Conservation (phyloP, 23 red algal species). For the Gracilariopsis chorda region DNA sequence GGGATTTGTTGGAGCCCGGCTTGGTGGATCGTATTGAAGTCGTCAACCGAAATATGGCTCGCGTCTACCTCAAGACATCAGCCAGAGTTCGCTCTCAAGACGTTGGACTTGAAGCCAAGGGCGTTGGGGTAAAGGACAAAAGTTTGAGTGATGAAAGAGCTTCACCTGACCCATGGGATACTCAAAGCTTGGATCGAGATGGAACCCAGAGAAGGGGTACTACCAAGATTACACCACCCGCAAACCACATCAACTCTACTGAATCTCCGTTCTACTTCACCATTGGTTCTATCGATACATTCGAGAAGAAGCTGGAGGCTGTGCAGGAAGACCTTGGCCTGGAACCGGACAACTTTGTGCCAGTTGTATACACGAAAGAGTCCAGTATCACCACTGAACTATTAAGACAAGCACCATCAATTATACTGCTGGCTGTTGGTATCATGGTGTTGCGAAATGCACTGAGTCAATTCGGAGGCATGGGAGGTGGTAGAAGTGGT, state of each 20-base stretch:
- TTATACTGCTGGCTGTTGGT: conserved; percentile 79
- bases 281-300: conserved; percentile 86
- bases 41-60: conserved; percentile 75
- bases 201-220: neutral
- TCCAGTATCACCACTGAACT: conserved; percentile 68
- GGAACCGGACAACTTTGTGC: conserved; percentile 83
- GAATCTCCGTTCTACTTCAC: conserved; percentile 66
- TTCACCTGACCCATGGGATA: neutral
- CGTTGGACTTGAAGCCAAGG: neutral
- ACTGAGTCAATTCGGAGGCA: conserved; percentile 54
- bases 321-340: conserved; percentile 90
- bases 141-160: neutral
- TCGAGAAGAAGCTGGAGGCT: conserved; percentile 89
- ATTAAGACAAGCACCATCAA: conserved; percentile 67
- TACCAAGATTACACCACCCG: neutral
- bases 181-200: neutral
- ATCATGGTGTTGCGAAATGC: conserved; percentile 80
- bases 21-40: conserved; percentile 94
- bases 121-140: neutral
- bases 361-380: conserved; percentile 83
- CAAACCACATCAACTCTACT: neutral
- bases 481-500: conserved; percentile 67
- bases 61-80: conserved; percentile 71
- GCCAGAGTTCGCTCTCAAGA: conserved; percentile 2
- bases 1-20: conserved; percentile 79